Evolutionary conservation across 441 rosid species (phyloP).

Genomic region (Daphne laureola): DNA sequence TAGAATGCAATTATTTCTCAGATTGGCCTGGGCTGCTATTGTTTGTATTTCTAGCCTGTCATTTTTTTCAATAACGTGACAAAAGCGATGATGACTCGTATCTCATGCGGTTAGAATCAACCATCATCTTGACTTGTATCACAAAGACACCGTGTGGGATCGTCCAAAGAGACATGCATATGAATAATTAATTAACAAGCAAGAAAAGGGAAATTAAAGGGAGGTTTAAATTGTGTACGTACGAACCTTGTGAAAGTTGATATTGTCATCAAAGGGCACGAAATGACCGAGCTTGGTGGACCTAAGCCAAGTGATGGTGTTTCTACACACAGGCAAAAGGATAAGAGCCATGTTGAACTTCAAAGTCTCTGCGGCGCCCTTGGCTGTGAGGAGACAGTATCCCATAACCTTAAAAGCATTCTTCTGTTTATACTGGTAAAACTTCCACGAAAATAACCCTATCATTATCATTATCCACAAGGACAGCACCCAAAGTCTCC

Average conservation of each 20-base stretch:
- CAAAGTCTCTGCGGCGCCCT: constrained; percentile 67
- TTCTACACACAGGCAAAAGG: constrained; percentile 62
- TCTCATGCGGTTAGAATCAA: constrained; percentile 13
- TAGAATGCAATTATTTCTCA: too few species aligned
- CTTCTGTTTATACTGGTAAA: constrained; percentile 41
- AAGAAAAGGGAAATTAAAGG: too few species aligned
- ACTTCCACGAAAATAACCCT: constrained; percentile 51
- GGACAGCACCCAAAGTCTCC: constrained; percentile 52
- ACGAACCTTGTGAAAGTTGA: constrained; percentile 59
- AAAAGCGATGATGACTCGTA: not conserved
- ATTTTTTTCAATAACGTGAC: not conserved
- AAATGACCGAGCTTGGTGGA: constrained; percentile 44
- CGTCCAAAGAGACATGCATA: constrained; percentile 17
- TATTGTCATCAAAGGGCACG: constrained; percentile 60
- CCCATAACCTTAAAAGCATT: constrained; percentile 49
- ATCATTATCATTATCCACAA: constrained; percentile 50
- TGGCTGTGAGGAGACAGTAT: constrained; percentile 52
- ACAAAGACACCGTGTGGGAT: constrained; percentile 17
- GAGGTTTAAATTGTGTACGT: too few species aligned
- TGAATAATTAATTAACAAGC: too few species aligned
- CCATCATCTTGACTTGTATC: constrained; percentile 22
- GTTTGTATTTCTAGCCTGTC: too few species aligned
- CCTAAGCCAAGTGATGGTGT: constrained; percentile 56
- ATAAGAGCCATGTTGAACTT: constrained; percentile 71
- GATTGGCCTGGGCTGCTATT: too few species aligned